Conservation (phyloP, 2,329 filamentous ascomycete genomes). For the Trichoderma aggressivum region DNA sequence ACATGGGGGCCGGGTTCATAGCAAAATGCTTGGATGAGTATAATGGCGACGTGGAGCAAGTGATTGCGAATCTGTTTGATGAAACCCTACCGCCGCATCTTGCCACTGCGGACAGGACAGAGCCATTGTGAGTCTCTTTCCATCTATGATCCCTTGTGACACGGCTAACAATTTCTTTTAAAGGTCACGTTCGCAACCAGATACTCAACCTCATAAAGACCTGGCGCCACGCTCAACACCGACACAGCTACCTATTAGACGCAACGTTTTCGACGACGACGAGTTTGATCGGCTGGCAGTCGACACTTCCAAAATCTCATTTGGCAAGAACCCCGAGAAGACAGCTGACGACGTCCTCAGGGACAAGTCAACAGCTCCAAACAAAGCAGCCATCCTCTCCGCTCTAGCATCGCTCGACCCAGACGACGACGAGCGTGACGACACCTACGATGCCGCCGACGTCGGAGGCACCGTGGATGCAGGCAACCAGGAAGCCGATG, state of each 20-base stretch:
- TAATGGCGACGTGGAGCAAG: conserved; percentile 69
- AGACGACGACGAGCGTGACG: conserved; percentile 94
- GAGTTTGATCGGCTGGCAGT: conserved; percentile 70
- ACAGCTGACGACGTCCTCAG: conserved; percentile 71
- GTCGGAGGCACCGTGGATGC: conserved; percentile 84
- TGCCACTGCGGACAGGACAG: conserved; percentile 57
- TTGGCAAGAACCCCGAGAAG: conserved; percentile 65
- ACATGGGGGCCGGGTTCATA: conserved; percentile 80
- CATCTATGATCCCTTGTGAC: neutral
- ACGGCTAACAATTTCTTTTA: conserved; percentile 22
- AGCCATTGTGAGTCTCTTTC: conserved; percentile 59
- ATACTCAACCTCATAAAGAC: conserved; percentile 30
- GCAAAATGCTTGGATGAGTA: conserved; percentile 78
- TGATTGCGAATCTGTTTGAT: conserved; percentile 78
- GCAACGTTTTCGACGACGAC: conserved; percentile 77
- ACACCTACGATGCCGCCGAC: conserved; percentile 91
- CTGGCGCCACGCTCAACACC: conserved; percentile 60
- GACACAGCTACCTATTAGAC: conserved; percentile 54
- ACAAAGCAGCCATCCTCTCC: conserved; percentile 83
- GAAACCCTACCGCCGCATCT: conserved; percentile 70
- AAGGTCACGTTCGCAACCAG: conserved; percentile 31
- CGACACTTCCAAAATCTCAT: conserved; percentile 66
- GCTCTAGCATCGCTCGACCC: conserved; percentile 86
- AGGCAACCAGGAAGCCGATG: conserved; percentile 53
- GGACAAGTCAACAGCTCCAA: conserved; percentile 61